Base-by-base conservation (phyloP, 208 protist species). In the Endotrypanum monterogeii region DNA sequence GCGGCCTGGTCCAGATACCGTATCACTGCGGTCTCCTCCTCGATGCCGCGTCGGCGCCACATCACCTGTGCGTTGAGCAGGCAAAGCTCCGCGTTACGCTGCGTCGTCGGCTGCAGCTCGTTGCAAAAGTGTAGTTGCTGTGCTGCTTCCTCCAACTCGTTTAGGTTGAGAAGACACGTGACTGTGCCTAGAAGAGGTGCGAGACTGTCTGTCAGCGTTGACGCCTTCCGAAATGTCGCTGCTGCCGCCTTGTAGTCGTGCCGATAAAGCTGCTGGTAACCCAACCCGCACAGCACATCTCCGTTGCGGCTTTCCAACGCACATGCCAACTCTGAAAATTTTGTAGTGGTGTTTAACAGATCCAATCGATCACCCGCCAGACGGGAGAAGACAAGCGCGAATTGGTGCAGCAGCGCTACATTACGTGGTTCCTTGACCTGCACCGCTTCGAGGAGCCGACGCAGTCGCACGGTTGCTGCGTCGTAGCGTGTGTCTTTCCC, bases 101-200 rank as follows among this genome's bases (percentile, higher is more conserved):
- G 85, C 23, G 84, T 83, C 20, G 86, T 60, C 32, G 83, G 71
- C 78, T 98, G 93, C 60, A 98, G 90, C 75, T 98, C 88, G 73
- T 93, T 96, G 65, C 93, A 91, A 61, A 97, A 95, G 41, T 90
- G 72, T 18, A 98, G 76, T 79, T 98, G 91, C 80, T 94, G 71
- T 37, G 89, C 73, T 25, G 96, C 95, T 52, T 97, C 93, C 61
- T 93, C 92, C 18, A 97, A 56, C 16, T 79, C 60, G 28, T 86
- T 87, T 44, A 84, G 76, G 14, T 85, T 67, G 54, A 98, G 67
- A 1, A 94, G 80, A 70, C 92, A 96, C 11, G 79, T 51, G 25
- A 94, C 92, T 23, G 89, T 68, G 35, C 93, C 94, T 44, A 94
- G 71, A 50, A 97, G 82, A 60, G 95, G 90, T 18, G 62, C 66